Evolutionary conservation across 2,329 filamentous ascomycete species (phyloP), one percentile per base, ranked within the genome.

Genomic region (Fusarium udum): DNA sequence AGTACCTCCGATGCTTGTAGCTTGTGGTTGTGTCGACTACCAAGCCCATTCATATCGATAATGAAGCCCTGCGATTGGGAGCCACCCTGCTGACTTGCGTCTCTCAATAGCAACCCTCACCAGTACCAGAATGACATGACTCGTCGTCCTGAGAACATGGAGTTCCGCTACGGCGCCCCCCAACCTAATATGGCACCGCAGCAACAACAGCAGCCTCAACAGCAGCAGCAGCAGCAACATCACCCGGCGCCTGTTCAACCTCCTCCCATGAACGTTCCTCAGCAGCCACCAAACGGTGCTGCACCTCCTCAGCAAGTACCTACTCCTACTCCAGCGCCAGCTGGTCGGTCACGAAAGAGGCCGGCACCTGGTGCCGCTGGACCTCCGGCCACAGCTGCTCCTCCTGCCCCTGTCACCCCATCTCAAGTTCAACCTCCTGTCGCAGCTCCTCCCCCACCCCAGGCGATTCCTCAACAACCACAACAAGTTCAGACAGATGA

Each of bases 71-170:
- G 71, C 71, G 57, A 71, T 69, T 61, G 72, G 71, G 75, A 76
- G 67, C 66, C 70, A 76, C 70, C 67, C 60, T 75, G 76, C 81
- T 82, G 75, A 82, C 74, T 74, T 66, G 63, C 70, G 62, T 71
- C 46, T 64, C 70, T 66, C 72, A 67, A 77, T 67, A 83, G 82
- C 76, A 82, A 83, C 67, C 74, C 78, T 69, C 86, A 89, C 77
- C 79, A 84, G 61, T 88, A 88, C 76, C 86, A 85, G 79, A 79
- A 83, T 75, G 86, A 88, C 71, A 85, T 89, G 86, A 82, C 80
- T 73, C 83, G 83, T 69, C 83, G 84, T 63, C 82, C 81, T 75
- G 83, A 85, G 72, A 82, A 82, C 62, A 83, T 84, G 76, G 83
- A 85, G 26, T 85, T 85, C 64, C 80, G 82, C 52, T 85, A 85